phyloP scores from a whole-genome alignment of 2,329 filamentous ascomycete species.

The Graphilbum ipis-grandicollis region DNA sequence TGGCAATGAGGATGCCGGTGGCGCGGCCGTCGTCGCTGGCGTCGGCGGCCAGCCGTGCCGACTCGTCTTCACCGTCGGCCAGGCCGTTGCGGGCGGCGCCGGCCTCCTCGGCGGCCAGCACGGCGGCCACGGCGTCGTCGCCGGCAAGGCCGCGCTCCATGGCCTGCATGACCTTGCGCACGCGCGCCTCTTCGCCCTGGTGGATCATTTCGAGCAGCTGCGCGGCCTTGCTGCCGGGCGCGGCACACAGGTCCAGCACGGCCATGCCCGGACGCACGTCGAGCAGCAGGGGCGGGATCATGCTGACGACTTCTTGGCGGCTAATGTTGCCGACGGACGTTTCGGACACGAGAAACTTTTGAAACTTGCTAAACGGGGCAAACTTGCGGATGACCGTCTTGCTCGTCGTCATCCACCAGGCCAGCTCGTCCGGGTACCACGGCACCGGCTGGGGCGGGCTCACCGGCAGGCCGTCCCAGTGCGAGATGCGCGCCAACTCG shows the following conservation, averaged over 20 bases:
- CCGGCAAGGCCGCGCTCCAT: slow-evolving; percentile 33
- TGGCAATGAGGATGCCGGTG: slow-evolving; percentile 83
- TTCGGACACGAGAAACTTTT: slow-evolving; percentile 95
- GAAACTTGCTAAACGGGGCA: slow-evolving; percentile 84
- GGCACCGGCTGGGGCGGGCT: slow-evolving; percentile 65
- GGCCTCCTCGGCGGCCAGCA: too few relatives aligned
- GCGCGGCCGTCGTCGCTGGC: slow-evolving; percentile 65
- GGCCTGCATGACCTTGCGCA: slow-evolving; percentile 51
- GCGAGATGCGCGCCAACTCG: slow-evolving; percentile 68
- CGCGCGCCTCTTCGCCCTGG: slow-evolving; percentile 73
- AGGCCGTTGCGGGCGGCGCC: slow-evolving; percentile 23
- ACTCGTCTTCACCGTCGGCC: slow-evolving; percentile 14
- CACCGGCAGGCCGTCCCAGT: slow-evolving; percentile 66
- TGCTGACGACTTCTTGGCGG: slow-evolving; percentile 92
- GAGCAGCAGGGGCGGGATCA: slow-evolving; percentile 92
- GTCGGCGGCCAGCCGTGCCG: slow-evolving; percentile 37
- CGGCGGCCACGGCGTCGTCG: slow-evolving; percentile 24
- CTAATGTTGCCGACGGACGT: slow-evolving; percentile 95
- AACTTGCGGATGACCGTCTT: slow-evolving; percentile 93
- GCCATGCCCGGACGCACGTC: slow-evolving; percentile 83
- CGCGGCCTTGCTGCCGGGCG: slow-evolving; percentile 90
- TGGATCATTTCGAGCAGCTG: slow-evolving; percentile 93
- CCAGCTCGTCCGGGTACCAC: slow-evolving; percentile 90
- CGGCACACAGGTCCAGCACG: slow-evolving; percentile 89
- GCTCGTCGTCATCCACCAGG: slow-evolving; percentile 95